Evolutionary conservation across 1,139 yeast species (phyloP).

Genomic region (Tardiomyces digboiensis): DNA sequence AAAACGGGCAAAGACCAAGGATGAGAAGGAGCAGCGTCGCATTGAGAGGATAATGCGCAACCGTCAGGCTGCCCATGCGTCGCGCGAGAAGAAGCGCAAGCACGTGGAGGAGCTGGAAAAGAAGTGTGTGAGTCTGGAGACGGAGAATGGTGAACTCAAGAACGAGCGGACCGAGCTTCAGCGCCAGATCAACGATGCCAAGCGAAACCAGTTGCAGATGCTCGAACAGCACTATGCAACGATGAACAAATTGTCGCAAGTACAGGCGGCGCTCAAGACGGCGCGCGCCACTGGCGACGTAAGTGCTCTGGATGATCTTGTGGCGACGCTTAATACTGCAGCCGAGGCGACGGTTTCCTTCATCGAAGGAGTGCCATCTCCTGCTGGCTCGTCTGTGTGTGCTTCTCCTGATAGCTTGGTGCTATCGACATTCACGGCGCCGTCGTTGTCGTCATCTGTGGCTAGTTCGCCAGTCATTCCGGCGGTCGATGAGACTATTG

Average conservation of each 20-base stretch:
- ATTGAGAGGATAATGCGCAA: slow-evolving; percentile 88
- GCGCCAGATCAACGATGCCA: slow-evolving; percentile 14
- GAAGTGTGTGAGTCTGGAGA: slow-evolving; percentile 20
- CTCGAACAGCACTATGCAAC: slow-evolving; percentile 17
- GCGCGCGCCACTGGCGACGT: slow-evolving; percentile 24
- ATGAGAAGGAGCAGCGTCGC: slow-evolving; percentile 94
- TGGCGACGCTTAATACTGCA: not conserved
- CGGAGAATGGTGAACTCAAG: slow-evolving; percentile 17
- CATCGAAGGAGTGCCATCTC: slow-evolving; percentile 1
- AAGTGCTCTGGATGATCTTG: slow-evolving; percentile 15
- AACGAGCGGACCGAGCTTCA: slow-evolving; percentile 9
- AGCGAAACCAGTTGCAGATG: slow-evolving; percentile 16
- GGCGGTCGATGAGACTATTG: slow-evolving; percentile 4
- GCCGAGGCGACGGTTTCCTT: slow-evolving; percentile 1
- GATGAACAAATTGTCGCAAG: slow-evolving; percentile 19
- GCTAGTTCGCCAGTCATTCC: slow-evolving; percentile 14
- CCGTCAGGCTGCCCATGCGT: slow-evolving; percentile 96
- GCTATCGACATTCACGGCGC: slow-evolving; percentile 11
- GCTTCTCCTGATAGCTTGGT: slow-evolving; percentile 18
- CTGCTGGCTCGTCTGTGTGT: slow-evolving; percentile 6
- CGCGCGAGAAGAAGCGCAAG: slow-evolving; percentile 91
- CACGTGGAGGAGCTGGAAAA: slow-evolving; percentile 82
- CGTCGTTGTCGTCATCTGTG: slow-evolving; percentile 19
- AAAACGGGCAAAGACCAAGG: slow-evolving; percentile 92
- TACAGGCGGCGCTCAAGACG: slow-evolving; percentile 18